Conservation (phyloP, 306 rosid species). For the Begonia fuchsioides region DNA sequence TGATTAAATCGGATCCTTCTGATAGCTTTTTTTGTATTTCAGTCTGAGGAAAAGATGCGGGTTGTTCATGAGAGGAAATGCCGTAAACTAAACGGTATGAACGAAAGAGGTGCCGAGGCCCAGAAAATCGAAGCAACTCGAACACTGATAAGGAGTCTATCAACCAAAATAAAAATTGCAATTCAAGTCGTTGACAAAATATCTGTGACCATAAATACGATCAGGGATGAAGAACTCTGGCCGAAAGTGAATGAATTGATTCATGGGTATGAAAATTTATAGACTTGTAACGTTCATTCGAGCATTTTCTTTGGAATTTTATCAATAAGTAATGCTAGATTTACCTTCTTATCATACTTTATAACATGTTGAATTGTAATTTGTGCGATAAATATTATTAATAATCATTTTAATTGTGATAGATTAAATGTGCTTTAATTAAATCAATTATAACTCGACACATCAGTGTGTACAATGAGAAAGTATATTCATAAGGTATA, state of each 20-base stretch:
- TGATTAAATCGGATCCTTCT: neutral
- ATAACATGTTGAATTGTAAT: too few relatives aligned
- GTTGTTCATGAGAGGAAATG: slow-evolving; percentile 63
- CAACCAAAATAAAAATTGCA: slow-evolving; percentile 83
- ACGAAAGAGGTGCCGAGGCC: slow-evolving; percentile 71
- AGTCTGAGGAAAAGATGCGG: slow-evolving; percentile 98
- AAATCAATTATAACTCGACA: too few relatives aligned
- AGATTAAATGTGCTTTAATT: too few relatives aligned
- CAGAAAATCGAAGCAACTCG: slow-evolving; percentile 63
- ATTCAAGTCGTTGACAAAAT: slow-evolving; percentile 86
- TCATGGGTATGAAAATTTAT: slow-evolving; percentile 51
- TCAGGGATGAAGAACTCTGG: slow-evolving; percentile 91
- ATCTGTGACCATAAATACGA: slow-evolving; percentile 77
- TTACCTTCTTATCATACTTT: too few relatives aligned
- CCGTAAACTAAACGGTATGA: slow-evolving; percentile 63
- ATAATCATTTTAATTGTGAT: too few relatives aligned
- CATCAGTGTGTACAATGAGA: too few relatives aligned
- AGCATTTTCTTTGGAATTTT: too few relatives aligned
- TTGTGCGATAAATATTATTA: too few relatives aligned
- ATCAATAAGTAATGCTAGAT: too few relatives aligned
- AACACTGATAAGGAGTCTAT: slow-evolving; percentile 44
- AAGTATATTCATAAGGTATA: too few relatives aligned
- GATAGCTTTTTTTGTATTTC: slow-evolving; percentile 13
- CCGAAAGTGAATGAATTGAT: slow-evolving; percentile 77
- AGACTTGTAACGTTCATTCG: neutral